A percentile compares a stretch with the other conserved stretches of the same genome.
Conservation (phyloP, 2,329 filamentous ascomycete genomes). For the Elsinoe necatrix region DNA sequence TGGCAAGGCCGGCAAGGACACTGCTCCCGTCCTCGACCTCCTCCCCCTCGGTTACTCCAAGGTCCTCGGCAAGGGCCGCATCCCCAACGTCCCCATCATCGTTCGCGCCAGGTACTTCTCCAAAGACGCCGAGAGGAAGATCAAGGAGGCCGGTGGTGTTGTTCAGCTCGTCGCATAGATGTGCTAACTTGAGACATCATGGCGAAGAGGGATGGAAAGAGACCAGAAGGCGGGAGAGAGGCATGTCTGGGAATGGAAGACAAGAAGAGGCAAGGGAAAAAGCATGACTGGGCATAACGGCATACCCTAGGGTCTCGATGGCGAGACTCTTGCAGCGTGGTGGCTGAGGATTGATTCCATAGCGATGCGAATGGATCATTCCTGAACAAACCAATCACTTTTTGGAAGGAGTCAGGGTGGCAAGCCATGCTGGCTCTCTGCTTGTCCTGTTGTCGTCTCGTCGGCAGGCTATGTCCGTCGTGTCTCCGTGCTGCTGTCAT, state of each 20-base stretch:
- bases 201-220: background rate
- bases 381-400: constrained; percentile 42
- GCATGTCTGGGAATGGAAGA: constrained; percentile 11
- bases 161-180: constrained; percentile 87
- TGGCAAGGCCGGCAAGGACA: constrained; percentile 78
- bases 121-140: constrained; percentile 97
- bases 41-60: constrained; percentile 96
- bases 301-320: constrained; percentile 5
- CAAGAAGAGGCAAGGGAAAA: constrained; percentile 14
- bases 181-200: constrained; percentile 14
- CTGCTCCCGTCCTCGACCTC: constrained; percentile 95
- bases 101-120: constrained; percentile 93
- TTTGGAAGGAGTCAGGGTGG: background rate
- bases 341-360: constrained; percentile 42
- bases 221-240: constrained; percentile 15
- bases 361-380: constrained; percentile 39
- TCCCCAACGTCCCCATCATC: constrained; percentile 87
- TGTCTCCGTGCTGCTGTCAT: too few species aligned
- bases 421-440: background rate
- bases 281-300: constrained; percentile 15
- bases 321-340: constrained; percentile 40
- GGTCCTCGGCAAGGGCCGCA: constrained; percentile 94
- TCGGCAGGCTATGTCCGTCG: too few species aligned
- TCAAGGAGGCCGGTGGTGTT: constrained; percentile 93
- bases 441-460: background rate